Conservation (phyloP, 1,139 yeast species). For the Saccharomycopsis hybrid region DNA sequence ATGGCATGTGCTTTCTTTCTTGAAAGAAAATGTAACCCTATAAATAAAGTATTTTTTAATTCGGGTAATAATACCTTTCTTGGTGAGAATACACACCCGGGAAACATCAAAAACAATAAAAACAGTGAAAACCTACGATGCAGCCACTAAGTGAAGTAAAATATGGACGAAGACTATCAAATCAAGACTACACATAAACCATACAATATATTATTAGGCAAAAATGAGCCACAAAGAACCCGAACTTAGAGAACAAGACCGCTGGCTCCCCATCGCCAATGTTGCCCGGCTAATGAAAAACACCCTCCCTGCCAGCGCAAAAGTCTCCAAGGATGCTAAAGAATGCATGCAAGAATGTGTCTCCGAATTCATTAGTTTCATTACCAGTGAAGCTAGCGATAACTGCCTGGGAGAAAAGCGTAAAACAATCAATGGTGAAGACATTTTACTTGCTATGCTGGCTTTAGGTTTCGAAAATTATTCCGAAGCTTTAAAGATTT, state of each 20-base stretch:
- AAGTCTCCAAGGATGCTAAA: constrained; percentile 91
- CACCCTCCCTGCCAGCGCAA: constrained; percentile 84
- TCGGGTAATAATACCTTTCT: too few relatives aligned
- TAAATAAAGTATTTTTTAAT: too few relatives aligned
- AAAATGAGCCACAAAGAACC: constrained; percentile 17
- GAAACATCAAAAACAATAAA: too few relatives aligned
- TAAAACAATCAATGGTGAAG: constrained; percentile 80
- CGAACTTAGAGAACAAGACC: constrained; percentile 66
- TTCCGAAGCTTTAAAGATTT: constrained; percentile 73
- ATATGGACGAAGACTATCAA: too few relatives aligned
- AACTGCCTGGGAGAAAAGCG: constrained; percentile 67
- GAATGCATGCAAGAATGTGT: constrained; percentile 98
- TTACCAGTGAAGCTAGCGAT: constrained; percentile 81
- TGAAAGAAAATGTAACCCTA: too few relatives aligned
- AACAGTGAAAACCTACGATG: too few relatives aligned
- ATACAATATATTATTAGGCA: too few relatives aligned
- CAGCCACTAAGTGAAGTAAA: too few relatives aligned
- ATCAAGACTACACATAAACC: too few relatives aligned
- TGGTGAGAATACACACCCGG: too few relatives aligned
- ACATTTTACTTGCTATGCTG: constrained; percentile 55
- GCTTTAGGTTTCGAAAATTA: constrained; percentile 79
- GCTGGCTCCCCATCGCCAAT: constrained; percentile 84
- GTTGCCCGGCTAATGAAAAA: constrained; percentile 89
- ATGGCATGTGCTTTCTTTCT: too few relatives aligned
- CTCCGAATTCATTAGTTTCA: constrained; percentile 81